Base-by-base conservation (phyloP, 2,329 filamentous ascomycete genomes). In the Penicillium rolfsii region DNA sequence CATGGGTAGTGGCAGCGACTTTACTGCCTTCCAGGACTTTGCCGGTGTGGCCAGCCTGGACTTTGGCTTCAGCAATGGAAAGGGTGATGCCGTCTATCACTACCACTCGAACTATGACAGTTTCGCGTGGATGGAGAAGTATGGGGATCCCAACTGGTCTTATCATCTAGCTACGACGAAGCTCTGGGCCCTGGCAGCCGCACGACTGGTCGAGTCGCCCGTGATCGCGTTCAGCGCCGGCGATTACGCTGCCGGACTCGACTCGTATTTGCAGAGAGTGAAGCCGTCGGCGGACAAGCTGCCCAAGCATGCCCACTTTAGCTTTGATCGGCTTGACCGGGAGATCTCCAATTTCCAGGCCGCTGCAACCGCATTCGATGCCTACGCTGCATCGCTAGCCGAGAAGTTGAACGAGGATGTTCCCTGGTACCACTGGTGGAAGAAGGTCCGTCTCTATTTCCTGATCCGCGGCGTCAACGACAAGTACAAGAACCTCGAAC, bases 101-200 rank as follows among this genome's bases (percentile, higher is more conserved):
- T 96, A 95, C 71, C 91, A 96, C 69, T 81, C 86, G 63, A 95
- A 95, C 76, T 96, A 93, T 72, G 92, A 96, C 72, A 90, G 85
- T 36, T 93, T 91, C 72, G 81, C 89, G 69, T 96, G 91, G 91
- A 95, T 95, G 90, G 83, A 88, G 14, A 88, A 81, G 3, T 92
- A 87, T 66, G 91, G 91, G 4, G 92, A 96, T 66, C 79, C 81
- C 0, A 78, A 75, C 11, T 88, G 84, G 76, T 73, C 82, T 7
- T 87, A 89, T 67, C 87, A 89, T 68, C 68, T 82, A 62, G 81
- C 88, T 52, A 85, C 88, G 79, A 83, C 89, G 2, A 88, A 90
- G 72, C 74, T 93, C 12, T 82, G 89, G 48, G 85, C 84, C 19
- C 72, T 91, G 45, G 78, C 88, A 24, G 80, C 87, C 0, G 86